phyloP scores from a whole-genome alignment of 23 red algal species.

The Gracilariopsis chorda region DNA sequence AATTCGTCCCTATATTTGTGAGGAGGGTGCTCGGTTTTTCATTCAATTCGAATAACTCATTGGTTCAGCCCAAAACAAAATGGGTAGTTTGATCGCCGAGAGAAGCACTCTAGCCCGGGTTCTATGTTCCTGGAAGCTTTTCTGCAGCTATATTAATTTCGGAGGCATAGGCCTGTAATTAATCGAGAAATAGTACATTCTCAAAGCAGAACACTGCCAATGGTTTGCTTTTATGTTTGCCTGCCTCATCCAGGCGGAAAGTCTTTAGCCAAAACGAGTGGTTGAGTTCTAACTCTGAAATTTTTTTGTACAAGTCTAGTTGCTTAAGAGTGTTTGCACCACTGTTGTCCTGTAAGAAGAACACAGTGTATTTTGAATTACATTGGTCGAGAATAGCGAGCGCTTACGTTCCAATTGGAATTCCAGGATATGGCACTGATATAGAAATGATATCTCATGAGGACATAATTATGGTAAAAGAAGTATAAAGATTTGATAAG shows the following conservation, averaged over 20 bases:
- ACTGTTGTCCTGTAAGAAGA: neutral
- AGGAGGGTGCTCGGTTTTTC: neutral
- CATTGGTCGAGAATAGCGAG: too few relatives aligned
- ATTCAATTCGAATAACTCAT: slow-evolving; percentile 1
- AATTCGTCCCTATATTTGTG: neutral
- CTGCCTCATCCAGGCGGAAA: neutral
- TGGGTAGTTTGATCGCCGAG: neutral
- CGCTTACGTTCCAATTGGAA: too few relatives aligned
- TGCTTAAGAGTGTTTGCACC: neutral
- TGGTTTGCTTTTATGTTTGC: neutral
- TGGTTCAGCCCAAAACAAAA: neutral
- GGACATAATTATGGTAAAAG: too few relatives aligned
- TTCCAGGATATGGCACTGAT: too few relatives aligned
- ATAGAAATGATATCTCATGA: too few relatives aligned
- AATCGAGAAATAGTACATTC: neutral
- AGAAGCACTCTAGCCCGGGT: neutral
- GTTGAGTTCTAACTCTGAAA: neutral
- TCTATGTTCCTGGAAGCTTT: neutral
- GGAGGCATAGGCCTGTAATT: neutral
- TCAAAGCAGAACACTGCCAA: neutral
- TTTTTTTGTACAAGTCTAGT: neutral
- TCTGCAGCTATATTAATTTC: neutral
- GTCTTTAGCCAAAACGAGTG: neutral
- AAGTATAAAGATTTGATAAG: too few relatives aligned
- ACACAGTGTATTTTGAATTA: neutral